Evolutionary conservation across 116 monocot species (phyloP), one percentile per base, ranked within the genome.

Genomic region (Posidonia oceanica): DNA sequence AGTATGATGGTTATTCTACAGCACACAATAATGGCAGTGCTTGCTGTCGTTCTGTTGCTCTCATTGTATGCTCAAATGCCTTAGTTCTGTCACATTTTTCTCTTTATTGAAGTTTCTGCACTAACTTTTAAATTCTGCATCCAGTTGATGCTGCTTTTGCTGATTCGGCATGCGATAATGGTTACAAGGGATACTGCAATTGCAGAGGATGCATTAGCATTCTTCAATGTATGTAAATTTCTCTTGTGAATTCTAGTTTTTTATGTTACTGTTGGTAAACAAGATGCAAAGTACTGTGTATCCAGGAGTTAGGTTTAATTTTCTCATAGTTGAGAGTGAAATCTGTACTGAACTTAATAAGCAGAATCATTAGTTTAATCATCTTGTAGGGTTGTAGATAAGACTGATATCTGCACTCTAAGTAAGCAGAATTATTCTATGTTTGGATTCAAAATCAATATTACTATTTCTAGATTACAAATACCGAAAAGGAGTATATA

Each of bases 81-180:
- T 39, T 55, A 7, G 15, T 3, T 51, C 51, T 36, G 14, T 53
- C 29, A 53, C 13, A 14, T 70, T 52, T 23, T 14, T 39, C 29
- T 40, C n/a, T 4, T 39, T 58, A 3, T 20, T 58, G 39, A 18
- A 52, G 36, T n/a, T 40, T 15, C 2, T 39, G 14, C 23, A 40
- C 16, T 64, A 40, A 39, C 16, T 64, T 64, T 14, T 68, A 1
- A 48, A 29, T 14, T 17, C 23, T 17, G 21, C 51, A n/a, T 75
- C 55, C 74, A 94, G 94, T 72, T 94, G 80, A 85, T 94, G 88
- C 69, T 94, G 51, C 85, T 94, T 38, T 64, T 94, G 68, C 78
- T 94, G 64, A 64, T 94, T 59, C 94, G 85, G 23, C 94, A 94
- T 65, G 72, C 84, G 71, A 48, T 86, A 41, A 71, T 82, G 72